Percentiles rank a stretch among this genome's conserved stretches.
Evolutionary conservation across 1,284 basidiomycete genomes (phyloP).

Genomic region (Phenoliferia sp.): DNA sequence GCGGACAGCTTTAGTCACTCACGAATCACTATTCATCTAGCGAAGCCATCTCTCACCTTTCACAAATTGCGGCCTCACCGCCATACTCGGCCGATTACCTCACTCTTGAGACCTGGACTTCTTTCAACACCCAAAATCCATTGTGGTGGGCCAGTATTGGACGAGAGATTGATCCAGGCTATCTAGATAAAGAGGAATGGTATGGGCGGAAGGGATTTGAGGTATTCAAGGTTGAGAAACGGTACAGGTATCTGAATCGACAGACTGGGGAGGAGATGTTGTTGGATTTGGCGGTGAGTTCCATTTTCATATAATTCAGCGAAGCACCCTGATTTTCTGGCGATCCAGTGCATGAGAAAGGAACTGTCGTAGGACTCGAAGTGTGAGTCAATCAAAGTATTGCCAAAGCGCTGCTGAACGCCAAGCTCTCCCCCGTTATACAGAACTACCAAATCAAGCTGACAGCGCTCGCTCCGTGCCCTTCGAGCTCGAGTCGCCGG

Average conservation of each 20-base stretch:
- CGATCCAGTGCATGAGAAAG: background rate
- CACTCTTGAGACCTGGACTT: background rate
- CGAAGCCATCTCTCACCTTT: background rate
- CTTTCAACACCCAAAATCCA: background rate
- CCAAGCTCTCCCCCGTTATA: no score
- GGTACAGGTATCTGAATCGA: background rate
- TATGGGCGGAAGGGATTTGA: background rate
- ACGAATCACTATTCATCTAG: background rate
- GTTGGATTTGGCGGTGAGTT: background rate
- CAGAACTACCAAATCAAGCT: no score
- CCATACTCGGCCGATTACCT: background rate
- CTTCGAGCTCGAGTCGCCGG: no score
- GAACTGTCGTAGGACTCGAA: background rate
- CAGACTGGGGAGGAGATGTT: background rate
- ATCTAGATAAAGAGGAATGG: background rate
- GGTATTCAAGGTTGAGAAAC: background rate
- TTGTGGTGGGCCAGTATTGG: background rate
- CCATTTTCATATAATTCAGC: background rate
- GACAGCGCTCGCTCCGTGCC: no score
- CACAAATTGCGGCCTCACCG: background rate
- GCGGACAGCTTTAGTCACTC: background rate
- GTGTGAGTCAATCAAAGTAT: background rate
- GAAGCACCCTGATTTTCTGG: background rate
- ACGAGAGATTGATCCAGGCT: background rate
- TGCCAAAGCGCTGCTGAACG: background rate